A percentile compares a stretch with the other conserved stretches of the same genome.
These are phyloP conservation scores for Capronia americana DNA, from an alignment of 2,329 filamentous ascomycete species.

Conservation along the genomic window DNA sequence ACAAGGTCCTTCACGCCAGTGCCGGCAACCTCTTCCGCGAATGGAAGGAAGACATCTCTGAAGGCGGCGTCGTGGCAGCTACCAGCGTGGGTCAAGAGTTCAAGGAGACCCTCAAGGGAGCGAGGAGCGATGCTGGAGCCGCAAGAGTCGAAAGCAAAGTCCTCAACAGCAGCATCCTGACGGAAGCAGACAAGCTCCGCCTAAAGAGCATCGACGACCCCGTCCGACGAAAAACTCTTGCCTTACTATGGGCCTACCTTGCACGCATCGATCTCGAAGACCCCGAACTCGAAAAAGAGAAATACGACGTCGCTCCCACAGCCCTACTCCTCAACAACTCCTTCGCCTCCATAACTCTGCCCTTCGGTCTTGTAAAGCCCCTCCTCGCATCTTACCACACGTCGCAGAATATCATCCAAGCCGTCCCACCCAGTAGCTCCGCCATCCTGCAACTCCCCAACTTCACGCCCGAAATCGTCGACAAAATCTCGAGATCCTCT, in stretches of 20 bases:
- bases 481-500: conserved; percentile 62
- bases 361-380: conserved; percentile 82
- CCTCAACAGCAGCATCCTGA: conserved; percentile 68
- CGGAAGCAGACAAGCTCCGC: conserved; percentile 74
- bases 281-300: conserved; percentile 73
- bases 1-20: conserved; percentile 89
- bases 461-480: conserved; percentile 69
- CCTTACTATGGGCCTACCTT: conserved; percentile 93
- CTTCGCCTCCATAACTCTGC: conserved; percentile 83
- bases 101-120: conserved; percentile 74
- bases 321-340: conserved; percentile 85
- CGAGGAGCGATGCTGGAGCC: conserved; percentile 79
- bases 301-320: conserved; percentile 86
- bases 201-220: conserved; percentile 82
- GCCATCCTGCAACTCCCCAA: conserved; percentile 91
- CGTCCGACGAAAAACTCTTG: conserved; percentile 81
- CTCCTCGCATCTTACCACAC: conserved; percentile 82
- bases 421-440: conserved; percentile 79
- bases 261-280: conserved; percentile 86
- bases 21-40: conserved; percentile 94
- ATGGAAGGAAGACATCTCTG: conserved; percentile 83
- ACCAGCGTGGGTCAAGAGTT: conserved; percentile 88
- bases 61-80: conserved; percentile 78
- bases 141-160: conserved; percentile 84
- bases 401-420: conserved; percentile 88